phyloP scores from a whole-genome alignment of 1,284 basidiomycete genomes.

The Apiotrichum domesticum region DNA sequence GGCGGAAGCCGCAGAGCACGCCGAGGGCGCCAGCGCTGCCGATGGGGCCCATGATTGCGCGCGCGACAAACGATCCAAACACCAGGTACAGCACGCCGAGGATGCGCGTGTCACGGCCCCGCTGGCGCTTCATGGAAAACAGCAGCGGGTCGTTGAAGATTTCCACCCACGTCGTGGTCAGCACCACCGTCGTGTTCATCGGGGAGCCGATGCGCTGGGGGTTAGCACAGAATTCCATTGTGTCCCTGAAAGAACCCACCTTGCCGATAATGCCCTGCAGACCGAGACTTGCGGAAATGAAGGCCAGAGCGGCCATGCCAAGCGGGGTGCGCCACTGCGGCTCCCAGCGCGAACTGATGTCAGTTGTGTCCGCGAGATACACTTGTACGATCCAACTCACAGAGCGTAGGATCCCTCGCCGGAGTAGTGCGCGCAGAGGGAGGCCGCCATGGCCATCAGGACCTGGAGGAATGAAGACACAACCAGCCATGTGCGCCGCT shows the following conservation, averaged over 20 bases:
- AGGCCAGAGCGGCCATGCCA: conserved; percentile 67
- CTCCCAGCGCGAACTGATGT: conserved; percentile 37
- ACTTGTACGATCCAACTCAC: conserved; percentile 4
- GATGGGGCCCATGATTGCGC: conserved; percentile 59
- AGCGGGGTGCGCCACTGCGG: conserved; percentile 64
- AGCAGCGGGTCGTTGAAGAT: conserved; percentile 71
- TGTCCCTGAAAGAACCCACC: conserved; percentile 20
- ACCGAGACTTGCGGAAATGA: conserved; percentile 71
- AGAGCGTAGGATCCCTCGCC: conserved; percentile 50
- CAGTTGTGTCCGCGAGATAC: background rate
- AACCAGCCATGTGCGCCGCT: conserved; percentile 69
- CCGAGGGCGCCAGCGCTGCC: conserved; percentile 43
- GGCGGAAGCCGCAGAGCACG: conserved; percentile 60
- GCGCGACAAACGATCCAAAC: conserved; percentile 64
- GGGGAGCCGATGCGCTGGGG: conserved; percentile 57
- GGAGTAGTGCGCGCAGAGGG: conserved; percentile 58
- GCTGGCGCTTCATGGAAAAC: conserved; percentile 53
- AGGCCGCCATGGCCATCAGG: conserved; percentile 65
- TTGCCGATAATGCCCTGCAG: conserved; percentile 63
- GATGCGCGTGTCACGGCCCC: conserved; percentile 64
- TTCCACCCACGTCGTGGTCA: conserved; percentile 80
- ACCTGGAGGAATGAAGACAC: conserved; percentile 66
- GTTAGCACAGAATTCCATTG: no score
- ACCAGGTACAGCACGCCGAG: conserved; percentile 63
- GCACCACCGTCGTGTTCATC: conserved; percentile 54